Conservation (phyloP, 202 grass and related monocot species). For the Schoenoplectus triqueter region DNA sequence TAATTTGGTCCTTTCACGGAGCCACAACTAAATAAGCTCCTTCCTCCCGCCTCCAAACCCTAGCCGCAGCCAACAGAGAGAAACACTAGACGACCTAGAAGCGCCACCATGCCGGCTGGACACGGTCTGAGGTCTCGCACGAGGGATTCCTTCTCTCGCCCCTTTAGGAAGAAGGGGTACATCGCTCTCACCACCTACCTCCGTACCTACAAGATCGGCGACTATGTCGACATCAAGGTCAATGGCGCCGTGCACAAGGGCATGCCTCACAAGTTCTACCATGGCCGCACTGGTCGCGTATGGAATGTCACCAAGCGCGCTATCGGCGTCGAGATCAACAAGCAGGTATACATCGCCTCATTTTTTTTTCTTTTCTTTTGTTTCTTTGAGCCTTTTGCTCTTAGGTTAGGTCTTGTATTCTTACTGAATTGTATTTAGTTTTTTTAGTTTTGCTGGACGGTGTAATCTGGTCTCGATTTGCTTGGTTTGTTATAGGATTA, state of each 20-base stretch:
- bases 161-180: constrained; percentile 89
- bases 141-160: constrained; percentile 73
- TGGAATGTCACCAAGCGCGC: constrained; percentile 98
- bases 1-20: background rate
- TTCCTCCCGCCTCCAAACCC: constrained; percentile 27
- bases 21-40: constrained; percentile 1
- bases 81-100: constrained; percentile 18
- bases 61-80: constrained; percentile 19
- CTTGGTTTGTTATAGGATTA: background rate
- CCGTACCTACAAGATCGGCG: constrained; percentile 80
- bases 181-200: constrained; percentile 90
- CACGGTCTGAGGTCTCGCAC: constrained; percentile 77
- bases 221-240: constrained; percentile 83
- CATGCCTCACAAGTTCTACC: constrained; percentile 97
- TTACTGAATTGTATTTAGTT: background rate
- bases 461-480: background rate
- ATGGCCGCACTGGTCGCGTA: constrained; percentile 75
- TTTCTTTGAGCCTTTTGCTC: background rate
- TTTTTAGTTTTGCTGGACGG: background rate
- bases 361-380: background rate
- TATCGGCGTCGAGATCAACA: constrained; percentile 93
- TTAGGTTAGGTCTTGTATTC: background rate
- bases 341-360: constrained; percentile 55
- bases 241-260: constrained; percentile 92
- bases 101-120: constrained; percentile 73